Evolutionary conservation across 306 rosid genomes (phyloP).

Genomic region (Quercus wislizeni): DNA sequence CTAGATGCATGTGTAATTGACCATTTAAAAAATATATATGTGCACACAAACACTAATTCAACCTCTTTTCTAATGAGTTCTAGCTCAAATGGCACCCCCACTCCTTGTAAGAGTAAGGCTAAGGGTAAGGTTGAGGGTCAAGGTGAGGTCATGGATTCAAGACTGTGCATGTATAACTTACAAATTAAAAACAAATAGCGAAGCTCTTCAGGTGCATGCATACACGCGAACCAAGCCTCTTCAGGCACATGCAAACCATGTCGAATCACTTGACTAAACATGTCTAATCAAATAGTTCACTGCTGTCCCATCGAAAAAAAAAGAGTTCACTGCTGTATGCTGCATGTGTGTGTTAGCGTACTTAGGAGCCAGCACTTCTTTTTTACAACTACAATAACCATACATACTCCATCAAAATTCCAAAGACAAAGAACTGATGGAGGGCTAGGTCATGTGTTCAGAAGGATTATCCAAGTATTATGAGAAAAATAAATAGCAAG

Average conservation of each 20-base stretch:
- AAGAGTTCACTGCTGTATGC: neutral
- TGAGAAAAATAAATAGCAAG: neutral
- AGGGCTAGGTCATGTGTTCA: too few species aligned
- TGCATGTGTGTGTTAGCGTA: neutral
- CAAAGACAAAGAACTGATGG: neutral
- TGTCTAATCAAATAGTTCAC: neutral
- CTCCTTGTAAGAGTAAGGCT: too few species aligned
- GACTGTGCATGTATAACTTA: too few species aligned
- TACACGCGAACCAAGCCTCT: neutral
- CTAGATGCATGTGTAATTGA: too few species aligned
- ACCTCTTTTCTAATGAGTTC: too few species aligned
- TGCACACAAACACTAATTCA: too few species aligned
- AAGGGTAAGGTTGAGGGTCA: too few species aligned
- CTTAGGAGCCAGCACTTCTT: neutral
- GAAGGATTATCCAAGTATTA: neutral
- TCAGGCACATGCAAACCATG: neutral
- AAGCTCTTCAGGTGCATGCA: too few species aligned
- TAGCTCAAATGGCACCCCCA: too few species aligned
- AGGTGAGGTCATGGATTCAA: too few species aligned
- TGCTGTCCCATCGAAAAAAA: neutral
- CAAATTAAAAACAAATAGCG: too few species aligned
- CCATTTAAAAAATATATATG: too few species aligned
- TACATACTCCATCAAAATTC: neutral
- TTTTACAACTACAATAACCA: neutral
- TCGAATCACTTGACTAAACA: neutral